Conservation (phyloP, 2,329 filamentous ascomycete genomes). For the Apiospora phragmitis region DNA sequence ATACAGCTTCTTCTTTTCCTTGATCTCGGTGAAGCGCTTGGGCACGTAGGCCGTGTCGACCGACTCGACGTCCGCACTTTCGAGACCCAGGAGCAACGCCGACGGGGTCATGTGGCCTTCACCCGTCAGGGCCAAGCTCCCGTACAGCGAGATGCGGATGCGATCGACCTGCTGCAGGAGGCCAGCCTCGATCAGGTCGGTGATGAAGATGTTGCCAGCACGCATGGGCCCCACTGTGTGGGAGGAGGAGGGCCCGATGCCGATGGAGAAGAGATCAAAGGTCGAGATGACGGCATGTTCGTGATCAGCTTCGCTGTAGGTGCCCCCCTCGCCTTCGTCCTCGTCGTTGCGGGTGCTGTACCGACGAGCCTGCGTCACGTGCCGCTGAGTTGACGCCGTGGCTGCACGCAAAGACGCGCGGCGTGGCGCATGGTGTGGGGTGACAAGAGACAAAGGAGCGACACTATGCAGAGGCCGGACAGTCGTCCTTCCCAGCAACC, state of each 20-base stretch:
- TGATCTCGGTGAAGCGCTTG: conserved; percentile 46
- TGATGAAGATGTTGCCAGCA: conserved; percentile 51
- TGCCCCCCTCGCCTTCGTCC: conserved; percentile 37
- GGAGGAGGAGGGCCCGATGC: conserved; percentile 52
- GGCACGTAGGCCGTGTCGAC: conserved; percentile 51
- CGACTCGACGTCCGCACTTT: conserved; percentile 49
- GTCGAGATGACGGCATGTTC: conserved; percentile 54
- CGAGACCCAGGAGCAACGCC: conserved; percentile 49
- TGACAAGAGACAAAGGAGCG: not conserved
- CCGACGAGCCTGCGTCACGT: not conserved
- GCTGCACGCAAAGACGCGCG: not conserved
- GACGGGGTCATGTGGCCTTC: conserved; percentile 55
- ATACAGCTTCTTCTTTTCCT: conserved; percentile 43
- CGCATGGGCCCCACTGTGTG: conserved; percentile 55
- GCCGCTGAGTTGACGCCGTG: not conserved
- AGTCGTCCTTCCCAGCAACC: not conserved
- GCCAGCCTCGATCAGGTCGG: conserved; percentile 46
- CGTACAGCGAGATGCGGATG: conserved; percentile 50
- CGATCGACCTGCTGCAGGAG: conserved; percentile 46
- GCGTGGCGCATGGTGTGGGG: not conserved
- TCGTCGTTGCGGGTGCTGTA: conserved; percentile 19
- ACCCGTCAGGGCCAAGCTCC: conserved; percentile 50
- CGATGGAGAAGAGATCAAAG: conserved; percentile 53
- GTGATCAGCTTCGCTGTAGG: conserved; percentile 49
- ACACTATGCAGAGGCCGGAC: not conserved